Evolutionary conservation across 2,329 filamentous ascomycete species (phyloP), one percentile per base, ranked within the genome.

Genomic region (Aspergillus neotritici): DNA sequence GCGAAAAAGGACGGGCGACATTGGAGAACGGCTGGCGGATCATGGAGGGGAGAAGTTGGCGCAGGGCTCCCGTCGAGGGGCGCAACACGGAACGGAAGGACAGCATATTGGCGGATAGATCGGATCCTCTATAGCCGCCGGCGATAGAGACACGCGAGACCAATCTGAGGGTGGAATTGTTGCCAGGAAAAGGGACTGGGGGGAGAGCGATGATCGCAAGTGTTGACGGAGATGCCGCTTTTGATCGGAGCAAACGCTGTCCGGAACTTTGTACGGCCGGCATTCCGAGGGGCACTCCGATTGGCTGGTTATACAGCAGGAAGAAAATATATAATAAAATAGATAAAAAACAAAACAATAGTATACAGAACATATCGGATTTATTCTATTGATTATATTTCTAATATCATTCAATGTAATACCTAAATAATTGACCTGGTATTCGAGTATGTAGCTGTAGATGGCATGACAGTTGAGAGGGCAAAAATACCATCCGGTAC

Each of bases 71-170:
- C 45, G 61, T 53, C 34, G 57, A 56, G 46, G 61, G 50, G 30
- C 60, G 49, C 45, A 67, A 49, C 44, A 65, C 50, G 45, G 61
- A 56, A 47, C 62, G 63, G 48, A 69, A 52, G 37, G 60, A 60
- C 25, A 62, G 49, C 64, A 68, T 68, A 39, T 31, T 57, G 37
- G 34, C 21, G n/a, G 7, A 5, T 5, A 29, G 25, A 25, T 25
- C 21, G 21, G 21, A 8, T 25, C 21, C 21, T 25, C 21, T 25
- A 25, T 25, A 25, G 7, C 21, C 21, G 21, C 21, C 21, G n/a
- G n/a, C 13, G 11, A 31, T 15, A 38, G 21, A 44, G 21, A 40
- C 29, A 31, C 31, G 34, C 8, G 34, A 39, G 34, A 39, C 33
- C 41, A 32, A 34, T 31, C 36, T 30, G 12, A 40, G 37, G 13